Base-by-base conservation (phyloP, 441 rosid genomes). In the Populus hybrid region DNA sequence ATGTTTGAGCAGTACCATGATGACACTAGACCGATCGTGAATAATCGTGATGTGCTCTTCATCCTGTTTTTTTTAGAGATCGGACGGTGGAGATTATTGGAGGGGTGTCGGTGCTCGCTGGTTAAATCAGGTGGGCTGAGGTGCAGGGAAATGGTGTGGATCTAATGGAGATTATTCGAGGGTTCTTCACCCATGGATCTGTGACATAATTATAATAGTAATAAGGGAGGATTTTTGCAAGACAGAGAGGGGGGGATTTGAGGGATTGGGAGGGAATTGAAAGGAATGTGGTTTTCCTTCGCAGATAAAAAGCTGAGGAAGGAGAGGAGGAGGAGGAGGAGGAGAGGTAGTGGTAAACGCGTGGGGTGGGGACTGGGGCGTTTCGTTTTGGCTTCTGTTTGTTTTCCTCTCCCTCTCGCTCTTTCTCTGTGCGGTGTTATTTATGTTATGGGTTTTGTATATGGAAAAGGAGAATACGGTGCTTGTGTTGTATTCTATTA, bases 1-100 rank as follows among this genome's bases (percentile, higher is more conserved):
- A 94, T 93, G 87, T 94, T 94, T 1, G 97, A 92, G 8, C 95
- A 87, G 81, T 94, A 94, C 99, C 99, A 94, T 1, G 95, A 67
- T 57, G 93, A 34, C 1, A 93, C 97, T 30, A 94, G 88, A 10
- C 94, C 93, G 80, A 94, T 77, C 70, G 99, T 92, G 90, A 91
- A 92, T 0, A 94, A 72, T 77, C 85, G 84, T 67, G 90, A 85
- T 28, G 86, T 46, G 81, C 82, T 82, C 83, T 88, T 89, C 95
- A 86, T 84, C 28, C 63, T 69, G 38, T 61, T 26, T 36, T 59
- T 75, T 36, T 34, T 32, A 40, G 46, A 78, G 67, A 26, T 77
- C 82, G 67, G 75, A 71, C 75, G 72, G 68, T 26, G 32, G 26
- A 8, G 73, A 81, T 81, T 73, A 21, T 32, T 30, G 42, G 67